Evolutionary conservation across 176 grass and related monocot genomes (phyloP).

Genomic region (Pontederia paniculata): DNA sequence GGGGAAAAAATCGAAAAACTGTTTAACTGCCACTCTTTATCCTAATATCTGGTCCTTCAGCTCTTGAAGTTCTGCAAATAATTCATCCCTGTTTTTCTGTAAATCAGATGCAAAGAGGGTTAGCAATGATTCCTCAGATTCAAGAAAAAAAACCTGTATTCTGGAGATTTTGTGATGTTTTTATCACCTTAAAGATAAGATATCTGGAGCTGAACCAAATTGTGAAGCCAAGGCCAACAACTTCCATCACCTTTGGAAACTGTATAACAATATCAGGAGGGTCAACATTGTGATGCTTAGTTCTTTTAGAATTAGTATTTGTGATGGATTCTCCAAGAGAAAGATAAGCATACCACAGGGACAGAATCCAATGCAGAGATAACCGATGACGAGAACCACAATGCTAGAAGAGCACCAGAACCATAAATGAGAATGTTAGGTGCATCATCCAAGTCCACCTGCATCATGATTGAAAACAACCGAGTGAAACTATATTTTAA

Average conservation of each 20-base stretch:
- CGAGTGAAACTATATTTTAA: too few relatives aligned
- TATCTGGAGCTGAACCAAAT: conserved; percentile 80
- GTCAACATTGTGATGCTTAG: neutral
- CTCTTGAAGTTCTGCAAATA: conserved; percentile 35
- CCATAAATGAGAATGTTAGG: conserved; percentile 40
- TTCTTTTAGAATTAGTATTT: too few relatives aligned
- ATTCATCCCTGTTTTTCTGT: conserved; percentile 58
- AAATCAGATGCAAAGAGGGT: neutral
- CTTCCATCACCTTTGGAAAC: conserved; percentile 87
- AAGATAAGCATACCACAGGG: conserved; percentile 54
- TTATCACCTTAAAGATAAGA: conserved; percentile 70
- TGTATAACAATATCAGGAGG: conserved; percentile 8
- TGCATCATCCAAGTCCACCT: conserved; percentile 67
- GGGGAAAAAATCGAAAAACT: too few relatives aligned
- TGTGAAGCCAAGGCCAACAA: conserved; percentile 75
- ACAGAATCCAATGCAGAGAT: conserved; percentile 60
- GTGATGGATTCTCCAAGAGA: too few relatives aligned
- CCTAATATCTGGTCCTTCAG: conserved; percentile 38
- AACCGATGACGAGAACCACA: conserved; percentile 49
- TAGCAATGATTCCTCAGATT: neutral
- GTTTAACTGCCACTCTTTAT: neutral
- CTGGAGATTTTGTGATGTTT: neutral
- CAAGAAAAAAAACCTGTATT: neutral
- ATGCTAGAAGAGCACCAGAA: conserved; percentile 31
- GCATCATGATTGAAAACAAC: conserved; percentile 8